Conservation (phyloP, 176 grass and related monocot species). For the Carex myosuroides region DNA sequence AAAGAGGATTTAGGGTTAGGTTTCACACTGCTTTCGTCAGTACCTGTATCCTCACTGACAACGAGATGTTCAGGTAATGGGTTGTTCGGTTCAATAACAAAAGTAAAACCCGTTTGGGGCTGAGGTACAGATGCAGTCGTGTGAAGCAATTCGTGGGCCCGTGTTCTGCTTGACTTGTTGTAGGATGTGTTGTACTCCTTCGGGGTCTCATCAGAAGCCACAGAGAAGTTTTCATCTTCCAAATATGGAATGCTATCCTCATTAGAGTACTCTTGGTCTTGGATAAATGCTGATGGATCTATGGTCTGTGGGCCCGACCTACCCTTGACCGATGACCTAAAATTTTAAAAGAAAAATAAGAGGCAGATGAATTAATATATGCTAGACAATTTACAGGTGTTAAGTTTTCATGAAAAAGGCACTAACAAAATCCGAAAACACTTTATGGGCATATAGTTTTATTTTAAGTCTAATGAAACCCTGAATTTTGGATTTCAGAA, state of each 20-base stretch:
- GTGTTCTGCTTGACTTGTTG: constrained; percentile 40
- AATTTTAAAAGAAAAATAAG: background rate
- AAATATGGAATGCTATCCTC: constrained; percentile 31
- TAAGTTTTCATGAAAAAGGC: background rate
- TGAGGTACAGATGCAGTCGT: constrained; percentile 38
- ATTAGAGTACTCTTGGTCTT: constrained; percentile 34
- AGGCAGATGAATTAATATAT: background rate
- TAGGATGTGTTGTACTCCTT: constrained; percentile 58
- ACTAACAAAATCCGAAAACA: background rate
- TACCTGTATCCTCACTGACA: constrained; percentile 16
- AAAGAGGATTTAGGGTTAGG: constrained; percentile 14
- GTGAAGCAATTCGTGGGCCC: constrained; percentile 39
- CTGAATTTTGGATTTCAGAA: background rate
- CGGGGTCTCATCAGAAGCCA: constrained; percentile 29
- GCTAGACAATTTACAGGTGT: constrained; percentile 5
- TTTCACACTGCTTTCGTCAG: constrained; percentile 28
- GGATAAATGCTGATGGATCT: constrained; percentile 36
- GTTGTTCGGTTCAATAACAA: constrained; percentile 37
- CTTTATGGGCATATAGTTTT: background rate
- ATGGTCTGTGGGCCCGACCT: constrained; percentile 27
- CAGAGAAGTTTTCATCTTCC: constrained; percentile 35
- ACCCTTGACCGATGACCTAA: constrained; percentile 47
- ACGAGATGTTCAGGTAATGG: constrained; percentile 30
- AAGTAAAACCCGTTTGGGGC: constrained; percentile 43
- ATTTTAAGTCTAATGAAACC: background rate